Evolutionary conservation across 208 protist genomes (phyloP), one percentile per base, ranked within the genome.

Genomic region (Strigomonas culicis): DNA sequence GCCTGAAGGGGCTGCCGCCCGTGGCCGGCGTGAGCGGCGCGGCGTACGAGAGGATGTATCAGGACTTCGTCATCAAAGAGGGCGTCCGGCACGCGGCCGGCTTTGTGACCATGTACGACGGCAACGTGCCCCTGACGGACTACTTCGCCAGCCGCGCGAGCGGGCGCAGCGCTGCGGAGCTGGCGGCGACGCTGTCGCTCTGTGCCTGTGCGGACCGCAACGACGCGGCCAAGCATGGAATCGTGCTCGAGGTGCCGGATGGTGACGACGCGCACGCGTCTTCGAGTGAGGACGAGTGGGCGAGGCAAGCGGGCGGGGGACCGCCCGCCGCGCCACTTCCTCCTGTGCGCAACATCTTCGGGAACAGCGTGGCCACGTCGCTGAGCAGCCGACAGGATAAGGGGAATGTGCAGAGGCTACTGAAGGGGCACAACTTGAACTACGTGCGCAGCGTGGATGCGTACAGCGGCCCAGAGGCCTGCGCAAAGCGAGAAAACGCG

Each of bases 361-460:
- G 80, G 27, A 93, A 92, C 65, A 63, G 80, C 62, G 66, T 75
- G 4, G 55, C 50, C 21, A 90, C 90, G 0, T 84, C 89, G 7
- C 55, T 84, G 15, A 53, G 55, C n/a, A 63, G 68, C 30, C 72
- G 90, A 22, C 82, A 91, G 69, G 55, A 93, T 59, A 95, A 95
- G 70, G 70, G 61, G 8, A 66, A 64, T 28, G 80, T 83, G 49
- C 90, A 95, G 66, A 36, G 57, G 24, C 34, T 71, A 6, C 71
- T 95, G 34, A 64, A 62, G 6, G 76, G 72, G n/a, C 61, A 74
- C 31, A 80, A 82, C 44, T 68, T 95, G 34, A 64, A 72, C 22
- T 70, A 88, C 60, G 88, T 95, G 51, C 84, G 77, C 58, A 83
- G 75, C 22, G 24, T 79, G 43, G 75, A 76, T 57, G 79, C 77